These are phyloP conservation scores for Acorus gramineus DNA, from an alignment of 106 monocot species.

Conservation along the genomic window DNA sequence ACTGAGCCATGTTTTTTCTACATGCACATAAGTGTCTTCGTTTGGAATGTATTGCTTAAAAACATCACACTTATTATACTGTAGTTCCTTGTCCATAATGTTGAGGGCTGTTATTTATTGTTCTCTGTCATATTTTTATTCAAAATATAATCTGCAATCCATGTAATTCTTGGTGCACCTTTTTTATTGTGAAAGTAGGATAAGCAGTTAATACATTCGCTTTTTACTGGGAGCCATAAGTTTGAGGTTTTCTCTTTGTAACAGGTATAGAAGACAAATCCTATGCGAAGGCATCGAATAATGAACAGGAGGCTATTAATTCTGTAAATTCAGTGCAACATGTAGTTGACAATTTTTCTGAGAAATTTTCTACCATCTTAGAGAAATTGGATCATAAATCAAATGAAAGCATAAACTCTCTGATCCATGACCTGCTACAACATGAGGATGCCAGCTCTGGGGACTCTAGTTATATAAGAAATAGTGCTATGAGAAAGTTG, in stretches of 20 bases:
- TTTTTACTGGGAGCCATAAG: too few relatives aligned
- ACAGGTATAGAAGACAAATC: conserved; percentile 40
- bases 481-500: conserved; percentile 33
- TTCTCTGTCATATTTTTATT: too few relatives aligned
- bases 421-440: conserved; percentile 48
- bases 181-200: too few relatives aligned
- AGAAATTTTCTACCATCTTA: conserved; percentile 28
- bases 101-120: too few relatives aligned
- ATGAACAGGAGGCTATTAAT: conserved; percentile 19
- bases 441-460: conserved; percentile 57
- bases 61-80: too few relatives aligned
- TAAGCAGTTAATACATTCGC: too few relatives aligned
- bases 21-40: too few relatives aligned
- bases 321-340: conserved; percentile 4
- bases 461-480: conserved; percentile 34
- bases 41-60: too few relatives aligned
- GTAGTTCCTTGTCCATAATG: too few relatives aligned
- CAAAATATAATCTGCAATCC: too few relatives aligned
- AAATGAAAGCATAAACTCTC: conserved; percentile 16
- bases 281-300: conserved; percentile 16
- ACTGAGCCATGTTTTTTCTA: too few relatives aligned
- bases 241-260: neutral
- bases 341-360: conserved; percentile 8
- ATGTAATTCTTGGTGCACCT: too few relatives aligned
- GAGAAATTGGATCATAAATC: conserved; percentile 24